Conservation (phyloP, 352 stramenopile genomes). For the Phytopythium cucurbitacearum region DNA sequence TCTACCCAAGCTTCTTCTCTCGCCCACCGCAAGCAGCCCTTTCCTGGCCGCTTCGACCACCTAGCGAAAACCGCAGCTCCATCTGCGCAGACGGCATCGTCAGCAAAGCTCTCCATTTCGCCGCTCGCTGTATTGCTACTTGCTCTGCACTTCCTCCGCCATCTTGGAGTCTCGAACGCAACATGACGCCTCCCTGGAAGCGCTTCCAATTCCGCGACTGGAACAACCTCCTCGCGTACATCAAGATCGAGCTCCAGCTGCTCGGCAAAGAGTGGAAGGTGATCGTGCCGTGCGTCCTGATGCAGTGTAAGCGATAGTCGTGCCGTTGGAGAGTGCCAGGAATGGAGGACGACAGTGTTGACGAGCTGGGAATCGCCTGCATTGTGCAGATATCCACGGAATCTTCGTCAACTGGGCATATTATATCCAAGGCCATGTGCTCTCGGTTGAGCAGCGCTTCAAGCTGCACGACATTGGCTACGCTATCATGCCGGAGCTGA, state of each 20-base stretch:
- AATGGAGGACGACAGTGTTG: not conserved
- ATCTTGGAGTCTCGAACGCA: too few species aligned
- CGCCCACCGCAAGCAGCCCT: too few species aligned
- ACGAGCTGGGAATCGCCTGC: not conserved
- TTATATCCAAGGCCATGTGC: constrained; percentile 70
- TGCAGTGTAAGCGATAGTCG: constrained; percentile 53
- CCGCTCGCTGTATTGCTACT: too few species aligned
- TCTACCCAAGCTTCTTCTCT: too few species aligned
- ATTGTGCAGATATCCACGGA: constrained; percentile 51
- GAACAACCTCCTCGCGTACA: constrained; percentile 57
- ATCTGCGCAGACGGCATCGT: too few species aligned
- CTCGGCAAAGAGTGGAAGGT: constrained; percentile 67
- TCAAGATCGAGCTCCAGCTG: constrained; percentile 57
- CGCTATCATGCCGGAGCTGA: constrained; percentile 64
- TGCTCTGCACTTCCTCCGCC: too few species aligned
- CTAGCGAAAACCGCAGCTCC: too few species aligned
- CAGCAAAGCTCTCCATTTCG: too few species aligned
- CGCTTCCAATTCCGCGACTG: constrained; percentile 46
- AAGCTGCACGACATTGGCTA: constrained; percentile 77
- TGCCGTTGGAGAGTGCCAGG: not conserved
- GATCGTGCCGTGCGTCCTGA: constrained; percentile 70
- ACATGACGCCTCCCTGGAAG: constrained; percentile 12
- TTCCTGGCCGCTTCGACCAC: too few species aligned
- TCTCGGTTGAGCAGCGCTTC: constrained; percentile 65
- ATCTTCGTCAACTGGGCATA: constrained; percentile 87